Percentiles rank a stretch among this genome's conserved stretches.
phyloP scores from a whole-genome alignment of 306 rosid species.

The Trifolium pratense region DNA sequence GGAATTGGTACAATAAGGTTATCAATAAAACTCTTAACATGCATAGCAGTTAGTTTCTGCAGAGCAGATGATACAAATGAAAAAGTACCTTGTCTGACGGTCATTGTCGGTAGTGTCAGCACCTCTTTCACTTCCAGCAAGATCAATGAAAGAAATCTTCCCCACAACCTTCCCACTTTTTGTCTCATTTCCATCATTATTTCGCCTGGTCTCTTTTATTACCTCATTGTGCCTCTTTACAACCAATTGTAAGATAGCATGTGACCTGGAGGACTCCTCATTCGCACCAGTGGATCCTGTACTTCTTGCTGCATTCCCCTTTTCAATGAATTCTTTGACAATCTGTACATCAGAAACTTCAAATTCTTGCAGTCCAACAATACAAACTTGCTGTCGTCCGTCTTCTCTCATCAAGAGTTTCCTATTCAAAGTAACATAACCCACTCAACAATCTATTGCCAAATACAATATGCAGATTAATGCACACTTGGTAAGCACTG shows the following conservation, averaged over 20 bases:
- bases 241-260: conserved; percentile 93
- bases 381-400: conserved; percentile 97
- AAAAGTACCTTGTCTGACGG: conserved; percentile 84
- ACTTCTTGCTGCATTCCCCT: conserved; percentile 90
- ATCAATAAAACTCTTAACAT: conserved; percentile 11
- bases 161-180: conserved; percentile 89
- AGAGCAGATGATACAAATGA: conserved; percentile 10
- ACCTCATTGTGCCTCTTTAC: conserved; percentile 89
- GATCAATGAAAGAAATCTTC: conserved; percentile 96
- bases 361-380: conserved; percentile 99
- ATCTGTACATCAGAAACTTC: conserved; percentile 98
- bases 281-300: conserved; percentile 99
- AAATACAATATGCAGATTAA: conserved; percentile 30
- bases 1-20: conserved; percentile 10
- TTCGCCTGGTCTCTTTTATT: conserved; percentile 78
- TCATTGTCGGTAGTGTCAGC: conserved; percentile 99
- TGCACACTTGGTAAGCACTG: conserved; percentile 10
- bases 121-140: conserved; percentile 99
- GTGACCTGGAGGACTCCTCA: conserved; percentile 98
- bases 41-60: conserved; percentile 23
- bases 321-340: conserved; percentile 95
- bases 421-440: conserved; percentile 49
- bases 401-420: conserved; percentile 99
- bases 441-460: conserved; percentile 38
- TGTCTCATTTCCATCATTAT: conserved; percentile 76